Percentiles rank a stretch among this genome's conserved stretches.
Evolutionary conservation across 148 eudicot species (phyloP).

Genomic region (Vaccinium myrtillus): DNA sequence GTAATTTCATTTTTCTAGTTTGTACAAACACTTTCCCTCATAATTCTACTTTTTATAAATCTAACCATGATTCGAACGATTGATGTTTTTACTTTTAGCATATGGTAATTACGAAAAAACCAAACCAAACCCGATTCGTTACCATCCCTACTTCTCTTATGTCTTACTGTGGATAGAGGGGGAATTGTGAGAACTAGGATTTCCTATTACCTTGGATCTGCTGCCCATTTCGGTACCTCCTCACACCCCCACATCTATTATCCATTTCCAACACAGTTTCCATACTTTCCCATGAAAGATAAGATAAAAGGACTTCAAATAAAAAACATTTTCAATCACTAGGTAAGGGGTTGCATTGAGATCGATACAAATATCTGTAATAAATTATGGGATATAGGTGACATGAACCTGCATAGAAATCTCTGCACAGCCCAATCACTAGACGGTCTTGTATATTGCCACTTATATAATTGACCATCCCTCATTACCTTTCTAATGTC

Average conservation of each 20-base stretch:
- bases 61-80: not conserved
- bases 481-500: not conserved
- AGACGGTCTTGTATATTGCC: slow-evolving; percentile 5
- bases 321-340: slow-evolving; percentile 12
- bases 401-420: slow-evolving; percentile 16
- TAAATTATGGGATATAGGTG: not conserved
- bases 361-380: not conserved
- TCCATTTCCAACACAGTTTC: slow-evolving; percentile 15
- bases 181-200: not conserved
- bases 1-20: not conserved
- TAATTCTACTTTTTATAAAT: not conserved
- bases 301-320: slow-evolving; percentile 25
- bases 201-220: slow-evolving; percentile 19
- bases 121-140: not conserved
- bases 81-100: not conserved
- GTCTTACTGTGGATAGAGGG: not conserved
- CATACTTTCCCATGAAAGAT: slow-evolving; percentile 18
- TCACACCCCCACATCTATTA: slow-evolving; percentile 6
- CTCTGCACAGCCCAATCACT: slow-evolving; percentile 23
- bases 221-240: slow-evolving; percentile 19
- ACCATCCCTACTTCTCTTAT: not conserved
- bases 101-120: not conserved
- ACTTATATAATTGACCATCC: not conserved
- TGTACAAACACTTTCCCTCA: not conserved
- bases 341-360: not conserved